Evolutionary conservation across 192 early-diverging fungal species (phyloP).

Genomic region (Phycomyces nitens): DNA sequence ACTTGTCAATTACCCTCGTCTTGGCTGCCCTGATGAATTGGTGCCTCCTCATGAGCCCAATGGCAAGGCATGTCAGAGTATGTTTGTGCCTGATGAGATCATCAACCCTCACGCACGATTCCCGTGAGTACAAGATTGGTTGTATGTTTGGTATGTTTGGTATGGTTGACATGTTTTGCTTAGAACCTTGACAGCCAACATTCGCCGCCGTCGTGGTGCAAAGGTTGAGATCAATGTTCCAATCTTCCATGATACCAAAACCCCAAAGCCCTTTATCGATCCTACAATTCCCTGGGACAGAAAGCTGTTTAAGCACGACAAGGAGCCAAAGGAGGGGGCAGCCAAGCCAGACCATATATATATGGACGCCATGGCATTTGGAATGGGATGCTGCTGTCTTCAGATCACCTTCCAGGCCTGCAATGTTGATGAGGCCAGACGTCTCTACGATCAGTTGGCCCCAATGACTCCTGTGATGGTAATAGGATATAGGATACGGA

Average conservation of each 20-base stretch:
- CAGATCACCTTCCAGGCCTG: conserved; percentile 98
- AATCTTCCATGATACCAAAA: conserved; percentile 88
- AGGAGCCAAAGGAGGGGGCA: conserved; percentile 70
- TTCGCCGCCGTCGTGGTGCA: conserved; percentile 83
- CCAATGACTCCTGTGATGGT: conserved; percentile 88
- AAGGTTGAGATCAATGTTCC: conserved; percentile 98
- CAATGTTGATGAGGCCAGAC: conserved; percentile 85
- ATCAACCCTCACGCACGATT: conserved; percentile 95
- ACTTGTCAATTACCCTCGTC: conserved; percentile 83
- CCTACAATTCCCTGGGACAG: conserved; percentile 63
- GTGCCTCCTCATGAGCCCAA: conserved; percentile 67
- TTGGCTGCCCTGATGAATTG: conserved; percentile 77
- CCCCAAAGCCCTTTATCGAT: conserved; percentile 84
- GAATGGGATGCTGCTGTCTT: conserved; percentile 97
- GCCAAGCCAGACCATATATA: conserved; percentile 93
- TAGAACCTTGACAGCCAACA: conserved; percentile 89
- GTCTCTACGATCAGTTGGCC: conserved; percentile 94
- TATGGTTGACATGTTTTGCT: no score
- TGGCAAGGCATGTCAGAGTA: conserved; percentile 67
- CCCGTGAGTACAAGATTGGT: no score
- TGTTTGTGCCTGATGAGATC: conserved; percentile 92
- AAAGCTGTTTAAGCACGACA: conserved; percentile 61
- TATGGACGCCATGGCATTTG: conserved; percentile 98
- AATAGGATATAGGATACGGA: no score
- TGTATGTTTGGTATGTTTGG: no score